A percentile compares a stretch with the other conserved stretches of the same genome.
Conservation (phyloP, 208 protist genomes). For the Blechomonas ayalai region DNA sequence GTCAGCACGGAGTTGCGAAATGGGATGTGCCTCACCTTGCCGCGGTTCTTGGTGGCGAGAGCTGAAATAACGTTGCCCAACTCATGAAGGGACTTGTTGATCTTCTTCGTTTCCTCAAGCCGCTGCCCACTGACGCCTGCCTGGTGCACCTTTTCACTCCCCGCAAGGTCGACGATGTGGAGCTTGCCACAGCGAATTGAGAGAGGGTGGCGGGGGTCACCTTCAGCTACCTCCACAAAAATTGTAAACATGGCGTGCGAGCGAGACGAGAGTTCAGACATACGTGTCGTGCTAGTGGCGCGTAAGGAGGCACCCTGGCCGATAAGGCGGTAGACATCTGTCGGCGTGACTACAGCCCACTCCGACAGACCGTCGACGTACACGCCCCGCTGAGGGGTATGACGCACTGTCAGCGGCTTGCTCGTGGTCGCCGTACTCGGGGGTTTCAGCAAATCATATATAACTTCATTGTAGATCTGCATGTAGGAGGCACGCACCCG, state of each 20-base stretch:
- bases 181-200: conserved; percentile 78
- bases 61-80: conserved; percentile 61
- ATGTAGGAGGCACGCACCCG: conserved; percentile 71
- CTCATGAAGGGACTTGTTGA: conserved; percentile 51
- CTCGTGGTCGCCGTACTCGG: background rate
- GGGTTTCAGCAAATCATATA: conserved; percentile 68
- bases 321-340: conserved; percentile 90
- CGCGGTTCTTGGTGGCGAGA: conserved; percentile 20
- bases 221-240: conserved; percentile 49
- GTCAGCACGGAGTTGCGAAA: conserved; percentile 89
- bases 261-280: conserved; percentile 91
- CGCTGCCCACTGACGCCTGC: conserved; percentile 71
- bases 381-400: conserved; percentile 81
- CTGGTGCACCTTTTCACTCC: conserved; percentile 77
- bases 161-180: conserved; percentile 93
- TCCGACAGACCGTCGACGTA: conserved; percentile 90
- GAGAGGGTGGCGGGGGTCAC: conserved; percentile 34
- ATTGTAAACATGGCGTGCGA: conserved; percentile 95
- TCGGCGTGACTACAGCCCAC: conserved; percentile 78
- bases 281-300: conserved; percentile 72
- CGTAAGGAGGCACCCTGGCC: conserved; percentile 57
- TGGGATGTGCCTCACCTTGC: conserved; percentile 53
- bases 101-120: conserved; percentile 81
- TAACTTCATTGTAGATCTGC: conserved; percentile 90
- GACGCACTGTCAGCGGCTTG: conserved; percentile 32